Base-by-base conservation (phyloP, 805 yeast genomes). In the Candida nitratophila region DNA sequence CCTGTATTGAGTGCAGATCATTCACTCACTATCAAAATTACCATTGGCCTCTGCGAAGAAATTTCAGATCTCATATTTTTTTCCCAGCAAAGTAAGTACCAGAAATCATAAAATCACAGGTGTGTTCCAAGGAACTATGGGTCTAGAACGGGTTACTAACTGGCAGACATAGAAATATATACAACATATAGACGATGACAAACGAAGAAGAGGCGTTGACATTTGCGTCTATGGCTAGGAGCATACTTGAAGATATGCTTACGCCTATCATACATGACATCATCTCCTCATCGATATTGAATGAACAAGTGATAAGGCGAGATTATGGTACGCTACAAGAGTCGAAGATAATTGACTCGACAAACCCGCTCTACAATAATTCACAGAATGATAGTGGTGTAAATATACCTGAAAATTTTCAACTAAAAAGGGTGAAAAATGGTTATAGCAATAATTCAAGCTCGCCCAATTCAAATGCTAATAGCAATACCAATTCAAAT, bases 181-280 rank as follows among this genome's bases (percentile, higher is more conserved):
- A n/a, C n/a, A n/a, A n/a, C n/a, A n/a, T n/a, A n/a, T n/a, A n/a
- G 10, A 34, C 48, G 10, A 47, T 50, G 41, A 20, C 50, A 11
- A 44, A 27, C 16, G 40, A 42, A 19, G 39, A 31, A 19, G 52
- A 49, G 39, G 49, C 45, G 22, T 44, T 63, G 21, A 56, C 68
- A 3, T 60, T 57, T 43, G 48, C 59, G n/a, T 49, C 65, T 2
- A 45, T 65, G 14, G 60, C 67, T 3, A 43, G 50, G 17, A 50
- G 61, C 2, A 55, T 65, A 3, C 49, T 64, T 12, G 63, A 59
- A 42, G 64, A 59, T 38, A 56, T 66, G 63, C 40, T 64, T 20
- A 50, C 57, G 11, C 61, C 65, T n/a, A 55, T 65, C 15, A 56
- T 66, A 12, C 60, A 61, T 32, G 67, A 61, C 20, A 56, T 63